Conservation (phyloP, 1,284 basidiomycete species). For the Ustanciosporium gigantosporum region DNA sequence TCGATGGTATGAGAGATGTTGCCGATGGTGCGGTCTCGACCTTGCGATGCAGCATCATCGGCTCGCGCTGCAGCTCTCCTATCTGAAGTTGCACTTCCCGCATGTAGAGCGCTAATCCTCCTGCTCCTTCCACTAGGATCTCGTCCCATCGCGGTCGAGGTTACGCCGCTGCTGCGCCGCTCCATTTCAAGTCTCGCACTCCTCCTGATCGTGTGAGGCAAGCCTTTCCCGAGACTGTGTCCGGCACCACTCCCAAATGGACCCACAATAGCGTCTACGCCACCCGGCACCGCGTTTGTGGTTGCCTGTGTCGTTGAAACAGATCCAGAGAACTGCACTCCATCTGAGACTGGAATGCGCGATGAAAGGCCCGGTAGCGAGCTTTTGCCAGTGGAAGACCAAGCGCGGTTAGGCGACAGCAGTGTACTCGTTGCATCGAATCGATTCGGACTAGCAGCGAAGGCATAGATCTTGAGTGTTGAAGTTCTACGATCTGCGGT, state of each 20-base stretch:
- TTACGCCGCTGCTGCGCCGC: conserved; percentile 20
- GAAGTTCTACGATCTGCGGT: conserved; percentile 16
- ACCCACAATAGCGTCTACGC: not conserved
- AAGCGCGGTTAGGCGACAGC: conserved; percentile 11
- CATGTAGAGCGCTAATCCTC: conserved; percentile 38
- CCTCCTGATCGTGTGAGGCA: conserved; percentile 15
- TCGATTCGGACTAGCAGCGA: conserved; percentile 16
- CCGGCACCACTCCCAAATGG: not conserved
- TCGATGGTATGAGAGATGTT: conserved; percentile 39
- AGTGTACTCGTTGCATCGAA: conserved; percentile 23
- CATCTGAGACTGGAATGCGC: not conserved
- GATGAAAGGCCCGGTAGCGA: not conserved
- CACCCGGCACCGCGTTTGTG: not conserved
- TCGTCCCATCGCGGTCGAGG: conserved; percentile 21
- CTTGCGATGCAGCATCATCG: conserved; percentile 14
- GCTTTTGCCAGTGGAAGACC: not conserved
- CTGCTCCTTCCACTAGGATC: conserved; percentile 37
- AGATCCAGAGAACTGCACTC: not conserved
- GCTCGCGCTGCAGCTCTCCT: conserved; percentile 19
- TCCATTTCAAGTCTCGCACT: conserved; percentile 27
- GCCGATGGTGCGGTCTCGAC: conserved; percentile 30
- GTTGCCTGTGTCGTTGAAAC: too few species aligned
- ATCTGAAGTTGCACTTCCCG: conserved; percentile 11
- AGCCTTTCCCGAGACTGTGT: conserved; percentile 23
- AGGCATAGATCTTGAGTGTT: conserved; percentile 39